Conservation (phyloP, 2,329 filamentous ascomycete species). For the Apiospora malaysiana region DNA sequence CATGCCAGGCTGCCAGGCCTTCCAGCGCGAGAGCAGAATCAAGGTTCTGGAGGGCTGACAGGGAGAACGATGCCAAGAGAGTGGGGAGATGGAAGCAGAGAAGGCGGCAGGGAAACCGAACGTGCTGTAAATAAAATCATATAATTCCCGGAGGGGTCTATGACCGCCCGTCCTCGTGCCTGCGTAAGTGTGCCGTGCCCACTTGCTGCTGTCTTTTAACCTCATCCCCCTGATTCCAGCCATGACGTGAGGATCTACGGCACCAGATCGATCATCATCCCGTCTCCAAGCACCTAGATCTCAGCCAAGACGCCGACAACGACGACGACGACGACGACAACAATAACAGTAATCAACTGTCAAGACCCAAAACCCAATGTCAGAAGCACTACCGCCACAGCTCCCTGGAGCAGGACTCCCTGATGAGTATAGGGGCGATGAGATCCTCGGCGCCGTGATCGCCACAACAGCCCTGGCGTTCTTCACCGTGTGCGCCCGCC, state of each 20-base stretch:
- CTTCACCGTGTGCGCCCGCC: constrained; percentile 24
- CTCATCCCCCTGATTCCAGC: not conserved
- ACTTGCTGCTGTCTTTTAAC: not conserved
- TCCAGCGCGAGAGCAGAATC: not conserved
- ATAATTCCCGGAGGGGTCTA: not conserved
- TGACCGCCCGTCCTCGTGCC: not conserved
- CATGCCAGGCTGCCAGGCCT: not conserved
- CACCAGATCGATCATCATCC: constrained; percentile 5
- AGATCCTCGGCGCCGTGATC: constrained; percentile 22
- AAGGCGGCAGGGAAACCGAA: not conserved
- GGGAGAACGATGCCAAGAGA: not conserved
- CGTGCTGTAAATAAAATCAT: not conserved
- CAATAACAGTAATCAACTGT: not conserved
- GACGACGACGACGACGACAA: not conserved
- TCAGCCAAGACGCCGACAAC: not conserved
- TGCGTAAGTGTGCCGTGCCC: constrained; percentile 2
- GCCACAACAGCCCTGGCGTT: constrained; percentile 25
- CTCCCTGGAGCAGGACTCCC: constrained; percentile 18
- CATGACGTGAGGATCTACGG: not conserved
- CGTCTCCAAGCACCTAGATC: not conserved
- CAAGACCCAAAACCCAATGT: not conserved
- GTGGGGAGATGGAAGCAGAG: not conserved
- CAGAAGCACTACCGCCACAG: not conserved
- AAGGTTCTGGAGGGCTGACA: not conserved
- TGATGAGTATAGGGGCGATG: constrained; percentile 16